These are phyloP conservation scores for Moricandia moricandioides DNA, from an alignment of 345 rosid species.

Conservation along the genomic window DNA sequence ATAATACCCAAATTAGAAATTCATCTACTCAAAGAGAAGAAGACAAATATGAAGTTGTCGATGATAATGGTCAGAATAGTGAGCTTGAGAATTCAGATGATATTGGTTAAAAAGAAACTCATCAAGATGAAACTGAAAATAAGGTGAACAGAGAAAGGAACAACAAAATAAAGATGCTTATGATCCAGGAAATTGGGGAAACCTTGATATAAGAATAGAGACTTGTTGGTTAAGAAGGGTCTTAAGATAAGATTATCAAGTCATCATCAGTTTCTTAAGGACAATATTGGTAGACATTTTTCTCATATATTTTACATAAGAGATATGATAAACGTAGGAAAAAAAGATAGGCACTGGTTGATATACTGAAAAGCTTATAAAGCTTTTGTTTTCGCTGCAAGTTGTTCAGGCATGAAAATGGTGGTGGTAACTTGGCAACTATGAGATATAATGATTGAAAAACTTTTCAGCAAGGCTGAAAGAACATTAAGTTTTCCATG, in stretches of 20 bases:
- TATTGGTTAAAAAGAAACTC: not conserved
- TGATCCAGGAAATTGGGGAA: not conserved
- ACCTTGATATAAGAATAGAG: not conserved
- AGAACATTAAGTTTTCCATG: not conserved
- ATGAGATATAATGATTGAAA: not conserved
- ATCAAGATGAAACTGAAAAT: not conserved
- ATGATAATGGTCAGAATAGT: not conserved
- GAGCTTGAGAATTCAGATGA: not conserved
- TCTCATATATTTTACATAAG: not conserved
- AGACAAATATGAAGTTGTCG: not conserved
- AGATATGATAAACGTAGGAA: not conserved
- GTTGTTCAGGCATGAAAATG: not conserved
- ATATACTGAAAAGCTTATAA: constrained; percentile 5
- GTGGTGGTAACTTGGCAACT: not conserved
- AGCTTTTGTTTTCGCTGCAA: not conserved
- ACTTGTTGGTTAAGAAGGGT: not conserved
- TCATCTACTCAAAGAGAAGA: not conserved
- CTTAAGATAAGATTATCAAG: not conserved
- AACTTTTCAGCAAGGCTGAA: not conserved
- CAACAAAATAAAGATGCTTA: not conserved
- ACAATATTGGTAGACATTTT: not conserved
- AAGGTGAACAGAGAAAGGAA: not conserved
- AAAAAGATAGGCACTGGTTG: not conserved
- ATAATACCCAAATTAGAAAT: not conserved
- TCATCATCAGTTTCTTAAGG: not conserved